A percentile compares a stretch with the other conserved stretches of the same genome.
Conservation (phyloP, 1,139 yeast species). For the Yamadazyma jaroonii region DNA sequence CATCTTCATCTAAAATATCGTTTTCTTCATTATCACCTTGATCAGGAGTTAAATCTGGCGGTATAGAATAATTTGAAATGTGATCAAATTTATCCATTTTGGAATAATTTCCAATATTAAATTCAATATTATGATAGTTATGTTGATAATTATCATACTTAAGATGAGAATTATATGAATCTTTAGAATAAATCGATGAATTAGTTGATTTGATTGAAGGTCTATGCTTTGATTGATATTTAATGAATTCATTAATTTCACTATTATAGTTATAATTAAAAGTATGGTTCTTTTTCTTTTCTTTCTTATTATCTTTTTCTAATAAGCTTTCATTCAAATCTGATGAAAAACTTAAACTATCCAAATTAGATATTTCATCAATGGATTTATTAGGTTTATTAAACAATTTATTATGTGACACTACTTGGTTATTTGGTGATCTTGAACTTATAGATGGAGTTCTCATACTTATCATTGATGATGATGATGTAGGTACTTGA, state of each 20-base stretch:
- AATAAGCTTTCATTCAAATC: constrained; percentile 1
- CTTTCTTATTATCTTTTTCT: constrained; percentile 2
- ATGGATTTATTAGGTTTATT: constrained; percentile 6
- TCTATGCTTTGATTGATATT: constrained; percentile 7
- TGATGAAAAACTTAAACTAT: constrained; percentile 12
- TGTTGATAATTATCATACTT: neutral
- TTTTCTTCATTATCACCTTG: constrained; percentile 7
- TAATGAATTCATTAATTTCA: constrained; percentile 13
- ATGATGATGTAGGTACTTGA: neutral
- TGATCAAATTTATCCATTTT: constrained; percentile 4
- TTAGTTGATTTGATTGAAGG: constrained; percentile 4
- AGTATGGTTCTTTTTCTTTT: constrained; percentile 7
- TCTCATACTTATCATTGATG: constrained; percentile 1
- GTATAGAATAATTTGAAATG: constrained; percentile 1
- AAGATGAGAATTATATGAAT: neutral
- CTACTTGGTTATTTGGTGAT: neutral
- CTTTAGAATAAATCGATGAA: constrained; percentile 5
- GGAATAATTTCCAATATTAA: constrained; percentile 7
- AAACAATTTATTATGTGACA: neutral
- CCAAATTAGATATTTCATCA: constrained; percentile 15
- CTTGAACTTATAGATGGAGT: constrained; percentile 8
- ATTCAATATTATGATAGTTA: neutral
- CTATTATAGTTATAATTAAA: constrained; percentile 12
- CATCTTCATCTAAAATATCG: constrained; percentile 9
- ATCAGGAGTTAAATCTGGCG: constrained; percentile 5